Evolutionary conservation across 305 asterid species (phyloP).

Genomic region (Salvia sclarea): DNA sequence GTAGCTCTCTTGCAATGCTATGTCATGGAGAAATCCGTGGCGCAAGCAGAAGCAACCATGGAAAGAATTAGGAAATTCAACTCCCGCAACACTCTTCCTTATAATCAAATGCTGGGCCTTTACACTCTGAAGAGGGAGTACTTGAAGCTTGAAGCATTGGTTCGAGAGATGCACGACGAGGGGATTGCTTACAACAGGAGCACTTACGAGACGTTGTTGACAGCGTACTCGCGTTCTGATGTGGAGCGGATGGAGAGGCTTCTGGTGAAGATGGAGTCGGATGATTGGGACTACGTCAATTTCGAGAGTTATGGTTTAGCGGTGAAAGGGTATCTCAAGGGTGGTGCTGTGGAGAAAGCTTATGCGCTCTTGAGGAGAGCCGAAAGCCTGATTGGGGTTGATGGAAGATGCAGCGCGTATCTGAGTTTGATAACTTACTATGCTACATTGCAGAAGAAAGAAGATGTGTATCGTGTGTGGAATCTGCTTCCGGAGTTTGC

Average conservation of each 20-base stretch:
- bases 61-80: neutral
- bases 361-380: conserved; percentile 34
- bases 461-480: conserved; percentile 38
- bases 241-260: conserved; percentile 36
- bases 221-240: neutral
- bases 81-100: neutral
- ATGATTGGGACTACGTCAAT: conserved; percentile 12
- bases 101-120: conserved; percentile 3
- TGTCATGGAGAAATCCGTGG: neutral
- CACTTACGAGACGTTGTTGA: neutral
- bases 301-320: conserved; percentile 23
- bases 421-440: conserved; percentile 32
- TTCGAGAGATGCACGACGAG: neutral
- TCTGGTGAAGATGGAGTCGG: conserved; percentile 40
- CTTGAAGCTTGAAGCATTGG: neutral
- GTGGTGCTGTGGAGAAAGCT: conserved; percentile 34
- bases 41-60: conserved; percentile 10
- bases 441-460: conserved; percentile 36
- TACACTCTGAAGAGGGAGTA: neutral
- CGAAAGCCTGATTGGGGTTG: conserved; percentile 30
- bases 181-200: neutral
- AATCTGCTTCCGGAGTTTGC: conserved; percentile 13
- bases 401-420: neutral
- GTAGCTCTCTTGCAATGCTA: conserved; percentile 8
- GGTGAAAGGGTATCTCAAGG: conserved; percentile 40